A percentile compares a stretch with the other conserved stretches of the same genome.
Evolutionary conservation across 768 basidiomycete species (phyloP).

Genomic region (Tricholoma matsutake): DNA sequence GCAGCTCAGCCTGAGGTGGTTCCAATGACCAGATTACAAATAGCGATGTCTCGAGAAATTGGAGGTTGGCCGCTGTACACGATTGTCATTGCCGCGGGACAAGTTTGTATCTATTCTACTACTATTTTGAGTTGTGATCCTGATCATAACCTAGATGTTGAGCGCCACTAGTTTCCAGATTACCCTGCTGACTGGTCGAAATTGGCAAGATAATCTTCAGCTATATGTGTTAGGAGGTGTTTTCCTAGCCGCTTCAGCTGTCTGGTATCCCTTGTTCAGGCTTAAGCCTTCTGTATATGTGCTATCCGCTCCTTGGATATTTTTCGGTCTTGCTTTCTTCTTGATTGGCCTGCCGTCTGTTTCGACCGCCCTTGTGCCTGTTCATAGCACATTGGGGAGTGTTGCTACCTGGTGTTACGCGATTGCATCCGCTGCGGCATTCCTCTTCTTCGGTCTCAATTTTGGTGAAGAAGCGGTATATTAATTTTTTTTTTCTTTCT

Average conservation of each 20-base stretch:
- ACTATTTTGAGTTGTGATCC: not conserved
- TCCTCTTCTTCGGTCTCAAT: constrained; percentile 92
- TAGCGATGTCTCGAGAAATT: constrained; percentile 76
- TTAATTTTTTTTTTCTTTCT: constrained; percentile 7
- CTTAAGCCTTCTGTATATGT: constrained; percentile 86
- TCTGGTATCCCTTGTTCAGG: constrained; percentile 91
- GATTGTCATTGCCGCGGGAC: constrained; percentile 82
- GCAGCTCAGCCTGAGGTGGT: constrained; percentile 54
- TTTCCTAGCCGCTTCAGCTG: constrained; percentile 79
- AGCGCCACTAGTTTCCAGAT: constrained; percentile 95
- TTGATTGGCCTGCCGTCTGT: constrained; percentile 86
- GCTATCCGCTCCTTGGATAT: constrained; percentile 84
- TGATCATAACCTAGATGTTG: constrained; percentile 54
- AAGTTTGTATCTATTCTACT: constrained; percentile 38
- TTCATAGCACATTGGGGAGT: constrained; percentile 68
- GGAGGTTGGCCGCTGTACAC: constrained; percentile 91
- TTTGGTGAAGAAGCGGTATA: constrained; percentile 93
- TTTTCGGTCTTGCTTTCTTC: constrained; percentile 90
- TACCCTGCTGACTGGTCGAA: constrained; percentile 83
- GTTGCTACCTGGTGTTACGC: constrained; percentile 91
- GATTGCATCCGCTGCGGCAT: constrained; percentile 87
- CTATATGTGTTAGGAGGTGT: constrained; percentile 89
- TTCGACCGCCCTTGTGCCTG: constrained; percentile 48
- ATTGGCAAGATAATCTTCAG: constrained; percentile 76
- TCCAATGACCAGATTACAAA: constrained; percentile 82